Evolutionary conservation across 1,284 basidiomycete species (phyloP), one percentile per base, ranked within the genome.

Genomic region (Cutaneotrichosporon sp.): DNA sequence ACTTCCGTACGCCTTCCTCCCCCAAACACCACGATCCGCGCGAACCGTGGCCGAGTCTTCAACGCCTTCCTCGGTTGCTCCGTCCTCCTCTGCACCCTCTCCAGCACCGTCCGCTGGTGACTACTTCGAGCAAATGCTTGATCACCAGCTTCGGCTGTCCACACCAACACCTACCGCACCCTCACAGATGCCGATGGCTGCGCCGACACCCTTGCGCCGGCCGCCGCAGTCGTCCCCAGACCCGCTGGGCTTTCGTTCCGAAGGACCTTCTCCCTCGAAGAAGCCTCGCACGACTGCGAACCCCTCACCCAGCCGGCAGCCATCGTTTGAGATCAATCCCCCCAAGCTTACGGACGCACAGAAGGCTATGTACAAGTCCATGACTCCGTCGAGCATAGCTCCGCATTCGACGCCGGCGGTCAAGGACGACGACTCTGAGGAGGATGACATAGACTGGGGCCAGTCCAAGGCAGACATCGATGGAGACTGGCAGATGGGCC

Each of bases 401-500:
- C 22, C 36, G 0, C 62, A 30, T n/a, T 62, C 64, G 46, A 66
- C 69, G 11, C 63, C 67, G 18, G 56, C 60, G 40, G 47, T 57
- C 6, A 55, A 59, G 18, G 71, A 71, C 4, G 71, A 73, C 1
- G 76, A 76, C 14, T 71, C 72, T 2, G 73, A 73, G 10, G 77
- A 78, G 0, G 74, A 77, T 22, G 72, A 70, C 5, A 57, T 76
- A 10, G 75, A 74, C 34, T 79, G 76, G 73, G 76, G 72, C 7
- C 67, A 70, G 34, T 30, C 30, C 49, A 60, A 42, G 62, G 47
- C 56, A 14, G 72, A 74, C 58, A 57, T 22, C 9, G 71, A 75
- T 36, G 76, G 70, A 1, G 77, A 80, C 56, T 74, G 72, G 70
- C 31, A 64, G 18, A 77, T 76, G 74, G 46, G 52, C 21, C 47